Conservation (phyloP, 2,329 filamentous ascomycete species). For the Fusarium sororula region DNA sequence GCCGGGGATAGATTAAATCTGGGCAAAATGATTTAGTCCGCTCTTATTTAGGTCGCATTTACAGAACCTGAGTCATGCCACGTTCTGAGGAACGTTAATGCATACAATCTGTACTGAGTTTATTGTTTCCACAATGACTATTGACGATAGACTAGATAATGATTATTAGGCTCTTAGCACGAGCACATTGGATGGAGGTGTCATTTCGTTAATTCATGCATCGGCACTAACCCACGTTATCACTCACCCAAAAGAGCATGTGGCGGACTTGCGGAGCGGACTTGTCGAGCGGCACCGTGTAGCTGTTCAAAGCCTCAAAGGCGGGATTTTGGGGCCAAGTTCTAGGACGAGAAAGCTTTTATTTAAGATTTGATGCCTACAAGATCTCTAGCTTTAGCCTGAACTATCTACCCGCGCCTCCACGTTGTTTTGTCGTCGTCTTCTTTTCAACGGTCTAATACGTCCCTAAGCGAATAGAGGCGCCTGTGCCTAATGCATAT, state of each 20-base stretch:
- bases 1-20: fast-evolving
- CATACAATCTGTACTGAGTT: neutral
- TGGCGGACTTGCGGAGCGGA: neutral
- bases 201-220: fast-evolving
- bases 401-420: fast-evolving
- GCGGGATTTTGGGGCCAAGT: fast-evolving
- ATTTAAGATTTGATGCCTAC: fast-evolving
- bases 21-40: fast-evolving
- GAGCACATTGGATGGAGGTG: fast-evolving
- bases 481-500: no score
- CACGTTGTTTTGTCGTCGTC: neutral
- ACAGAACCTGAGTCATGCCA: neutral
- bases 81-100: neutral
- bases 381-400: neutral
- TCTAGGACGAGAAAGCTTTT: fast-evolving
- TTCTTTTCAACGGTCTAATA: neutral
- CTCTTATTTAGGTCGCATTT: neutral
- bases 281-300: neutral
- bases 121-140: fast-evolving
- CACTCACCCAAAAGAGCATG: neutral
- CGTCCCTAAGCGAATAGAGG: no score
- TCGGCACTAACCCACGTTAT: neutral
- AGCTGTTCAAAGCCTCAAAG: neutral
- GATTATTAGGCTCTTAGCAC: fast-evolving
- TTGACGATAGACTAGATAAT: fast-evolving